Evolutionary conservation across 2,329 filamentous ascomycete species (phyloP).

Genomic region (Ophiostoma piceae): DNA sequence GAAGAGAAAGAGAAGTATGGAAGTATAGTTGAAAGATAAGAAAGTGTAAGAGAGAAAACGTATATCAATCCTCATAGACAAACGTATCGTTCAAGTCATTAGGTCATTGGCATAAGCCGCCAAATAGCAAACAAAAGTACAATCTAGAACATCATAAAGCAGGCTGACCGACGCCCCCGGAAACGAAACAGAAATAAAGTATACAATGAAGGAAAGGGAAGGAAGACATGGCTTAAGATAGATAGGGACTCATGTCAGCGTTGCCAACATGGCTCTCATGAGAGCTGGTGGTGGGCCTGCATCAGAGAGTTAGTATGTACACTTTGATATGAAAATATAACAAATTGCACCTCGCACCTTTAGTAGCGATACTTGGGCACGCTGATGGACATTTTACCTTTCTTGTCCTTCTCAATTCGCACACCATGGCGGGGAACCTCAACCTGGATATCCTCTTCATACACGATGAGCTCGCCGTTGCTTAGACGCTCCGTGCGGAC

Average conservation of each 20-base stretch:
- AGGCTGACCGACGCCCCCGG: not conserved
- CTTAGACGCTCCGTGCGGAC: constrained; percentile 53
- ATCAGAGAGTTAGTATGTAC: not conserved
- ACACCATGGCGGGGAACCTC: constrained; percentile 53
- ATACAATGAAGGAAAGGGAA: not conserved
- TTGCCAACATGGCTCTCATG: constrained; percentile 27
- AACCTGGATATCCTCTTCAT: constrained; percentile 55
- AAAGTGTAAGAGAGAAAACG: not conserved
- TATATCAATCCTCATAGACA: not conserved
- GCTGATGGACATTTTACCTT: constrained; percentile 91
- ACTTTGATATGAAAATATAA: no score
- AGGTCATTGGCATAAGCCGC: not conserved
- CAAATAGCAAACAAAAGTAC: not conserved
- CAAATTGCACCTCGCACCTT: constrained; percentile 42
- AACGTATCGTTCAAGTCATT: not conserved
- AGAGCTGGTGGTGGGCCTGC: constrained; percentile 26
- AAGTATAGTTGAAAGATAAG: not conserved
- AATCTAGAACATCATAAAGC: not conserved
- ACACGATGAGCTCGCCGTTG: constrained; percentile 59
- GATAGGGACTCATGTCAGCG: constrained; percentile 22
- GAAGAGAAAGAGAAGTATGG: not conserved
- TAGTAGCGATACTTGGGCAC: constrained; percentile 60
- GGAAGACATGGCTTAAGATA: not conserved
- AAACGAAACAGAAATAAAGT: not conserved
- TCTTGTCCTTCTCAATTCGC: constrained; percentile 80